Base-by-base conservation (phyloP, 495 filamentous ascomycete species). In the Penicillium canariense region DNA sequence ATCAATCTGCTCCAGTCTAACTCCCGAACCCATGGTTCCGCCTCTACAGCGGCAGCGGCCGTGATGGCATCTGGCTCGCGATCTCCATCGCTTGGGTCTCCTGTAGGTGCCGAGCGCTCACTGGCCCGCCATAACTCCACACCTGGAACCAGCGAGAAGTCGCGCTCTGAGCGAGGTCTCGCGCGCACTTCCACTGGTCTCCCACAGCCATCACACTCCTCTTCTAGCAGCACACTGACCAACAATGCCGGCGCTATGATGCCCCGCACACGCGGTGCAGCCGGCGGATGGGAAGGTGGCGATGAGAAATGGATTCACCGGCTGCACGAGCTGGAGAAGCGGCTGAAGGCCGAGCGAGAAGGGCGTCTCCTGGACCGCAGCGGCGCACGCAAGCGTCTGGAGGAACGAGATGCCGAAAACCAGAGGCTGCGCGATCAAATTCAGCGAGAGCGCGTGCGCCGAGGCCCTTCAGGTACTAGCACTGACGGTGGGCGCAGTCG, bases 341-440 rank as follows among this genome's bases (percentile, higher is more conserved):
- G 92, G 58, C 77, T 98, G 25, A 96, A 96, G 62, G 84, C 86
- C 17, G 94, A 98, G 69, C 74, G 94, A 9, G 94, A 97, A 67
- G 92, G 84, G n/a, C 76, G 95, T 32, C 65, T 92, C 23, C 68
- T 94, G 39, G 94, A 98, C 73, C 83, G 93, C 18, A 85, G 76
- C 25, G 90, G 88, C 34, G 94, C 94, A 31, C 77, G 88, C 54
- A 87, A 89, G 77, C 77, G 94, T 58, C 78, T 98, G 22, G 88
- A 92, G 60, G 89, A 96, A 65, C 89, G 87, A 26, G 82, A 86
- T 67, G 78, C 79, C 11, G 89, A 94, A 72, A 93, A 91, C 63
- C 79, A 84, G 59, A 82, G 85, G 63, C 73, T 97, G 55, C 78
- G 82, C 56, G 79, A 73, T 49, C 80, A 87, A 70, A 63, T 96